Evolutionary conservation across 192 early-diverging fungal genomes (phyloP), one percentile per base, ranked within the genome.

Genomic region (Helicostylum pulchrum): DNA sequence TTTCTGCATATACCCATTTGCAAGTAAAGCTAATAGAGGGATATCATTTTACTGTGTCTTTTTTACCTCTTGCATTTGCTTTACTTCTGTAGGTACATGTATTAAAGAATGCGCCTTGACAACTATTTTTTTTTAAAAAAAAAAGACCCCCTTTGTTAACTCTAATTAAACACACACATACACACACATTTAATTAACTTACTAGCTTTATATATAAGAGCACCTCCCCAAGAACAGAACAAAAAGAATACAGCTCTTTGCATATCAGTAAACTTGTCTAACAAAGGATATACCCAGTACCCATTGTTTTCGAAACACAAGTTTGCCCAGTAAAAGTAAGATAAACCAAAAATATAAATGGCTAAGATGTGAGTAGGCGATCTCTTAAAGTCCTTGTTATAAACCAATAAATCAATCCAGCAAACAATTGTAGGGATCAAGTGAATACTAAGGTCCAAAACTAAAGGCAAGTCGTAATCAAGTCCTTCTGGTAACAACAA

Each of bases 231-330:
- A 3, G 54, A 66, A 55, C 72, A 59, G 7, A 36, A 46, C 0
- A 61, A 44, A 61, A 65, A 68, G 49, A 68, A 74, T 2, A 30
- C 12, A 3, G 20, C 3, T 14, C 72, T 54, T 30, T 51, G 47
- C 17, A 31, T 15, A 21, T 43, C 32, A 10, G 47, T 36, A 34
- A 74, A 51, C 11, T 53, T 36, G 7, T n/a, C 67, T 21, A 74
- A 32, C 45, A 74, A 65, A 6, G 73, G 73, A 56, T 74, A 74
- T 4, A 54, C 58, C 56, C 63, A 74, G 36, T 44, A 65, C 12
- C 62, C 42, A 45, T 74, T 74, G 31, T 56, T 34, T n/a, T 43
- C 44, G n/a, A 17, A 65, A 49, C 73, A 74, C 12, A 64, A 52
- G 21, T 23, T 51, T 2, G 48, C 47, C 73, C 73, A 74, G 17